Evolutionary conservation across 129 eudicot genomes (phyloP).

Genomic region (Solidago caesia): DNA sequence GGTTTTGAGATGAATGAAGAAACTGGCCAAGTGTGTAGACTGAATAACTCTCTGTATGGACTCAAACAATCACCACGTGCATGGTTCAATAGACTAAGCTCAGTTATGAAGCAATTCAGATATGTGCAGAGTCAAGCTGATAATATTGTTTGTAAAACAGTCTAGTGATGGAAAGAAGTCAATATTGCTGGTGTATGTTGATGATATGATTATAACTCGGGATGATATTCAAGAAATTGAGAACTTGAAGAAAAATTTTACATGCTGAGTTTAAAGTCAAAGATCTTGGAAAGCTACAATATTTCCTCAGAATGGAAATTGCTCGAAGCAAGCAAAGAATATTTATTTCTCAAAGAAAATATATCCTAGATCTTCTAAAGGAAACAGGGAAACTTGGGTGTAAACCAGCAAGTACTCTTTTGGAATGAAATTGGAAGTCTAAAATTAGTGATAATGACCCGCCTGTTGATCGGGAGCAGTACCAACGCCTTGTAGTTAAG

Average conservation of each 20-base stretch:
- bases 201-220: too few species aligned
- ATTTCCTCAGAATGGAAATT: neutral
- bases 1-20: too few species aligned
- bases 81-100: too few species aligned
- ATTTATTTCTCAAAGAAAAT: neutral
- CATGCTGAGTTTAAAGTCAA: neutral
- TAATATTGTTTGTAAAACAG: neutral
- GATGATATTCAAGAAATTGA: neutral
- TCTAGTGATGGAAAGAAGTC: neutral
- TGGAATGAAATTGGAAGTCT: neutral
- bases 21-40: too few species aligned
- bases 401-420: neutral
- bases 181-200: neutral
- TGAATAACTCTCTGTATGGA: too few species aligned
- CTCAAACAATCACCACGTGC: too few species aligned
- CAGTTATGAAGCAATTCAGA: too few species aligned
- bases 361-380: neutral
- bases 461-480: neutral
- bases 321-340: neutral
- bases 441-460: neutral
- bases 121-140: too few species aligned
- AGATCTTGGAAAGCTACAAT: neutral
- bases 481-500: neutral
- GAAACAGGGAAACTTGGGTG: neutral
- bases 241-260: neutral